phyloP scores from a whole-genome alignment of 129 eudicot species.

The Escallonia rubra region DNA sequence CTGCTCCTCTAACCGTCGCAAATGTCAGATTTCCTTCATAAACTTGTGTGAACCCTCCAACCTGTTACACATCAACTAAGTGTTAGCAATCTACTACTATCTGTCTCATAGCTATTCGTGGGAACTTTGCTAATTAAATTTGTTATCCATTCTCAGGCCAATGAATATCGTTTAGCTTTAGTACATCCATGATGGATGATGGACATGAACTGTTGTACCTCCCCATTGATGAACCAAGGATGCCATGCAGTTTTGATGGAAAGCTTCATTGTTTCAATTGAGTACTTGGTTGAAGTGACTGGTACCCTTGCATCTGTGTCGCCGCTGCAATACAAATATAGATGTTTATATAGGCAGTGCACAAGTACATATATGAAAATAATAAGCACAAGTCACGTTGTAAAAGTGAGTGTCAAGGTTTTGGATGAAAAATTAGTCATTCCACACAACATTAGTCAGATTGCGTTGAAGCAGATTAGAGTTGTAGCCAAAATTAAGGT shows the following conservation, averaged over 20 bases:
- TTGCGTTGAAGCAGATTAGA: too few species aligned
- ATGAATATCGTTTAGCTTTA: too few species aligned
- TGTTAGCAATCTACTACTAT: neutral
- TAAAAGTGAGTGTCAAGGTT: too few species aligned
- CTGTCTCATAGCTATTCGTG: too few species aligned
- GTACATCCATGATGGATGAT: neutral
- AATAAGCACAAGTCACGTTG: too few species aligned
- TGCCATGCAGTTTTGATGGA: constrained; percentile 52
- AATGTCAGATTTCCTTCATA: constrained; percentile 69
- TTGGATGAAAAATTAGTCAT: too few species aligned
- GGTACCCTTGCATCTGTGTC: constrained; percentile 87
- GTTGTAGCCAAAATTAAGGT: too few species aligned
- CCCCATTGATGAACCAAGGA: constrained; percentile 60
- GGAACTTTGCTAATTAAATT: too few species aligned
- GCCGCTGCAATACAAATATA: constrained; percentile 43
- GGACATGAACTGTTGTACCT: constrained; percentile 34
- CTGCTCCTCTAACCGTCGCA: constrained; percentile 84
- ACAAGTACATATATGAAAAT: too few species aligned
- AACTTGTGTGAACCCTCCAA: constrained; percentile 72
- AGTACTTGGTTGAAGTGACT: constrained; percentile 69
- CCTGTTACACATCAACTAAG: constrained; percentile 23
- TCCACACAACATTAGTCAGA: too few species aligned
- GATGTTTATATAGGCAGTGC: neutral
- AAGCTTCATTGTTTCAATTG: constrained; percentile 54
- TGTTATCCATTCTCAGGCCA: neutral